Evolutionary conservation across 306 rosid species (phyloP).

Genomic region (Lagenaria siceraria): DNA sequence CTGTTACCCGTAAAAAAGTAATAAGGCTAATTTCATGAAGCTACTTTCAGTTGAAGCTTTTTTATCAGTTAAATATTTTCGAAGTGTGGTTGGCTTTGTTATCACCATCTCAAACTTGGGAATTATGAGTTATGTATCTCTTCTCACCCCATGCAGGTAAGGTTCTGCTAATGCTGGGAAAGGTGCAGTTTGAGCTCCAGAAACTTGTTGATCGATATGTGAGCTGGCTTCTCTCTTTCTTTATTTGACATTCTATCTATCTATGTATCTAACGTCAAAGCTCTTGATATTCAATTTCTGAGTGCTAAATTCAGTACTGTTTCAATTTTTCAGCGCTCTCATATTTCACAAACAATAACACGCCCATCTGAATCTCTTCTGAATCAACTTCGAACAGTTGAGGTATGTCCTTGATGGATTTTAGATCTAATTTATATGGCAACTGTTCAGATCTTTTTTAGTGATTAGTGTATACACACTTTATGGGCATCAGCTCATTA

Average conservation of each 20-base stretch:
- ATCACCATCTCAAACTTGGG: neutral
- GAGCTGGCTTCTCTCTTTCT: slow-evolving; percentile 12
- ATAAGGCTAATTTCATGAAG: neutral
- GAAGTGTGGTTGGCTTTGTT: neutral
- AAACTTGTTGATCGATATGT: slow-evolving; percentile 77
- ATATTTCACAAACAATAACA: slow-evolving; percentile 76
- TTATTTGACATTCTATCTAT: neutral
- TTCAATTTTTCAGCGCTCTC: slow-evolving; percentile 65
- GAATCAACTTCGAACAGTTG: slow-evolving; percentile 89
- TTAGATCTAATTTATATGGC: neutral
- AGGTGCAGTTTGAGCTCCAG: slow-evolving; percentile 72
- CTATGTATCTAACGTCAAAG: neutral
- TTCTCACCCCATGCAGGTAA: slow-evolving; percentile 35
- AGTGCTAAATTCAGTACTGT: neutral
- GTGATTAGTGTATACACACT: neutral
- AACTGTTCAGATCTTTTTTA: neutral
- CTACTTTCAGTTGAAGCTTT: neutral
- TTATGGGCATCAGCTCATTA: neutral
- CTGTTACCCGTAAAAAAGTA: neutral
- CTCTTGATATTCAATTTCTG: slow-evolving; percentile 2
- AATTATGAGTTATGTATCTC: neutral
- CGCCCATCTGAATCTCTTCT: slow-evolving; percentile 90
- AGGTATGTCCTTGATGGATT: slow-evolving; percentile 40
- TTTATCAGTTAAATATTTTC: neutral
- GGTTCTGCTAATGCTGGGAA: slow-evolving; percentile 69